phyloP scores from a whole-genome alignment of 148 eudicot genomes.

The Linanthus parryae region DNA sequence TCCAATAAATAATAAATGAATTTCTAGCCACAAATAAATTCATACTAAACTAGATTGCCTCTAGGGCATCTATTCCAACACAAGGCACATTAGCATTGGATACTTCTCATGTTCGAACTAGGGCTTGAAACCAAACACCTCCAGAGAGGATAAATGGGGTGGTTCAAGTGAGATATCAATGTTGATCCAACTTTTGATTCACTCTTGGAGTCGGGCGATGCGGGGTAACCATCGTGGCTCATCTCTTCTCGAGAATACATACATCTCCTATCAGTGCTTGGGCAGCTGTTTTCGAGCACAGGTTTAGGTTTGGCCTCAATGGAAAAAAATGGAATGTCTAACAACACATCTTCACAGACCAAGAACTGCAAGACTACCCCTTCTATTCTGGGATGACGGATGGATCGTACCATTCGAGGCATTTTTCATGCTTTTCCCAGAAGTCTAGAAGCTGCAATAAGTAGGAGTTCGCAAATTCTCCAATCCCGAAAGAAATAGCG shows the following conservation, averaged over 20 bases:
- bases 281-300: background rate
- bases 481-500: background rate
- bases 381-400: background rate
- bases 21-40: no score
- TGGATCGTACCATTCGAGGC: background rate
- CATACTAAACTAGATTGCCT: no score
- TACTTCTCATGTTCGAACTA: background rate
- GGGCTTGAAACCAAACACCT: constrained; percentile 5
- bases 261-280: background rate
- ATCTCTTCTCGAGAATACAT: background rate
- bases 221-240: background rate
- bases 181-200: background rate
- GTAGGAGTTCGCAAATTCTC: background rate
- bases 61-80: no score
- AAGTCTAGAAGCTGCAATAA: background rate
- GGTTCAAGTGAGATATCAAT: background rate
- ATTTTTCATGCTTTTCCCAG: background rate
- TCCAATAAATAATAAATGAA: no score
- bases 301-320: background rate
- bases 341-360: constrained; percentile 3
- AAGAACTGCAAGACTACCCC: background rate
- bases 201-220: background rate
- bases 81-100: background rate
- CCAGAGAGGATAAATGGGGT: background rate
- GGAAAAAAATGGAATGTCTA: background rate